phyloP scores from a whole-genome alignment of 2,329 filamentous ascomycete genomes.

The Alternaria panax region DNA sequence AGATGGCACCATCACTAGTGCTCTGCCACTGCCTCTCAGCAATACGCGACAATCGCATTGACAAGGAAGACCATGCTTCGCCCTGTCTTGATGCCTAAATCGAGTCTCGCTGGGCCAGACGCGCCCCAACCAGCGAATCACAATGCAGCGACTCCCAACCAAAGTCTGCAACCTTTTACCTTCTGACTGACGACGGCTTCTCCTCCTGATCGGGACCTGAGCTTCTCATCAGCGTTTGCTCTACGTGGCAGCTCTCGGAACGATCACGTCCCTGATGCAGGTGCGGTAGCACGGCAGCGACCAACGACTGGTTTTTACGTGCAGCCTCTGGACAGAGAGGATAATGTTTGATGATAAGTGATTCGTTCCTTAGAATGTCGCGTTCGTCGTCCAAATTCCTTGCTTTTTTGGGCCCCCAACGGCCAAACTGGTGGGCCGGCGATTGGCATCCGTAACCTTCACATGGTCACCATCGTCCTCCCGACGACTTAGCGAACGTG shows the following conservation, averaged over 20 bases:
- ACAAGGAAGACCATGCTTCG: slow-evolving; percentile 28
- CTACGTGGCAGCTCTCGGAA: slow-evolving; percentile 22
- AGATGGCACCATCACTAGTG: slow-evolving; percentile 8
- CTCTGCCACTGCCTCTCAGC: slow-evolving; percentile 8
- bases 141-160: slow-evolving; percentile 29
- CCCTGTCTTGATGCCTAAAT: slow-evolving; percentile 32
- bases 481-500: slow-evolving; percentile 18
- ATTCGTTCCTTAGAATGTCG: slow-evolving; percentile 7
- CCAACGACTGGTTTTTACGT: slow-evolving; percentile 19
- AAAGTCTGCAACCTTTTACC: slow-evolving; percentile 23
- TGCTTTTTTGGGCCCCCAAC: slow-evolving; percentile 33
- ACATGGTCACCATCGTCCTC: slow-evolving; percentile 20
- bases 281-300: slow-evolving; percentile 35
- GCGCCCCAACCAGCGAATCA: slow-evolving; percentile 36
- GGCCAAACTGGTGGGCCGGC: slow-evolving; percentile 24
- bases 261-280: slow-evolving; percentile 31
- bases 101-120: slow-evolving; percentile 25
- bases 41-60: slow-evolving; percentile 7
- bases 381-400: slow-evolving; percentile 11
- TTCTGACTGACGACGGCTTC: slow-evolving; percentile 18
- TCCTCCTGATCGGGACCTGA: slow-evolving; percentile 27
- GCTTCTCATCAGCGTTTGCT: slow-evolving; percentile 32
- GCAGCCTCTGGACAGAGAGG: slow-evolving; percentile 18
- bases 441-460: slow-evolving; percentile 24
- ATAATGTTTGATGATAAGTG: slow-evolving; percentile 8